Evolutionary conservation across 2,329 filamentous ascomycete genomes (phyloP).

Genomic region (Gliomastix tumulicola): DNA sequence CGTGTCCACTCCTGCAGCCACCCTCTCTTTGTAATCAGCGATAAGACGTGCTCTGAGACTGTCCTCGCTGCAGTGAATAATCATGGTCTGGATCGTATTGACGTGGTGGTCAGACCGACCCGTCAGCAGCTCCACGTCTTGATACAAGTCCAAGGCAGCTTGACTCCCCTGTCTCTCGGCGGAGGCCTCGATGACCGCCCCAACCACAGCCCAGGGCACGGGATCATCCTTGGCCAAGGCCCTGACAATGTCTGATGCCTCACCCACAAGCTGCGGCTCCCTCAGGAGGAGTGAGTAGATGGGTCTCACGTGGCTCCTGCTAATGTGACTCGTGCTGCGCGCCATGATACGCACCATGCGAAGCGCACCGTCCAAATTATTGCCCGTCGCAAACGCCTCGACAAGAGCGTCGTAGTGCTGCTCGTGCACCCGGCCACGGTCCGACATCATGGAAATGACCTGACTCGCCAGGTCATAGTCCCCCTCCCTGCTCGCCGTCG

Average conservation of each 20-base stretch:
- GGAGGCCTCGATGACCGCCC: conserved; percentile 24
- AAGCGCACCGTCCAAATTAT: conserved; percentile 60
- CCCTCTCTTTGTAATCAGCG: conserved; percentile 18
- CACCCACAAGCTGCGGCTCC: conserved; percentile 33
- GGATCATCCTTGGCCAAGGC: conserved; percentile 31
- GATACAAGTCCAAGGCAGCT: conserved; percentile 22
- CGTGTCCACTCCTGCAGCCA: too few relatives aligned
- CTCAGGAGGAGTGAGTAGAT: conserved; percentile 51
- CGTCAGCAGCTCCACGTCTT: conserved; percentile 17
- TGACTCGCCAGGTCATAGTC: conserved; percentile 64
- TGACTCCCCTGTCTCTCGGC: conserved; percentile 18
- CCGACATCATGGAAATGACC: conserved; percentile 47
- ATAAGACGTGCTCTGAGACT: conserved; percentile 16
- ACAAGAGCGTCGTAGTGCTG: conserved; percentile 78
- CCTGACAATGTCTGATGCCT: conserved; percentile 51
- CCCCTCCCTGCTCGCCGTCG: conserved; percentile 60
- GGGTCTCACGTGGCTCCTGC: conserved; percentile 55
- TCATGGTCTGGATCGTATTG: conserved; percentile 18
- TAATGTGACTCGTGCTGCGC: conserved; percentile 37
- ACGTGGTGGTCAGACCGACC: conserved; percentile 14
- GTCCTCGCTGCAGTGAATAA: conserved; percentile 16
- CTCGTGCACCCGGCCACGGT: conserved; percentile 41
- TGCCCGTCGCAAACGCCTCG: conserved; percentile 55
- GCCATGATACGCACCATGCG: conserved; percentile 69
- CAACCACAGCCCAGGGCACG: conserved; percentile 27